Base-by-base conservation (phyloP, 2,329 filamentous ascomycete species). In the Chrysosporium queenslandicum region DNA sequence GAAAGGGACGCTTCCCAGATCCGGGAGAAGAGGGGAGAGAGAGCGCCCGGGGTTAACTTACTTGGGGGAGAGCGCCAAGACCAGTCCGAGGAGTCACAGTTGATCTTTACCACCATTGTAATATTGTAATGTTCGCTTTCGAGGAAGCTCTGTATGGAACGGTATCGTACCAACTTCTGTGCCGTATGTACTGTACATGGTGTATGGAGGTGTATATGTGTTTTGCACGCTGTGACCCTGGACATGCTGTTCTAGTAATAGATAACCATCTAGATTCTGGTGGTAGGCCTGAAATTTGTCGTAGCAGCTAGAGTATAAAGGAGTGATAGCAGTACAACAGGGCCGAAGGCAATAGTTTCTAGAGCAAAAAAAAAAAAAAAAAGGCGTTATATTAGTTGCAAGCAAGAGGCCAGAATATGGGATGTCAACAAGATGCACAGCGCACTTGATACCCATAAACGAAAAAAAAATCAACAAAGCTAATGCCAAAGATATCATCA, bases 401-500 rank as follows among this genome's bases (percentile, higher is more conserved):
- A 36, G n/a, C n/a, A n/a, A n/a, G n/a, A n/a, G n/a, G n/a, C n/a
- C n/a, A 36, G 32, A n/a, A 36, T 29, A 11, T 11, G 32, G n/a
- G 14, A 36, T 12, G 4, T 36, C 32, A 36, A 12, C 32, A 36
- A 36, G 14, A 18, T 20, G 36, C n/a, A 39, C 39, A 40, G 23
- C 32, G 14, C 7, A 34, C 3, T 4, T 30, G 36, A 49, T 39
- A 29, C 36, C 34, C 34, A 25, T 42, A 25, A 50, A 43, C 16
- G 6, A 43, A 25, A 21, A n/a, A n/a, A n/a, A n/a, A n/a, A n/a
- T n/a, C n/a, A n/a, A n/a, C n/a, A n/a, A 50, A n/a, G 29, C 5
- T 42, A 42, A 32, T 43, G 47, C 27, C 39, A 42, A 25, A 50
- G 36, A 50, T 36, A 25, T 50, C 48, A 43, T 50, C 43, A 8